Percentiles rank a stretch among this genome's conserved stretches.
These are phyloP conservation scores for Eucalyptus fibrosa DNA, from an alignment of 345 rosid species.

Conservation along the genomic window DNA sequence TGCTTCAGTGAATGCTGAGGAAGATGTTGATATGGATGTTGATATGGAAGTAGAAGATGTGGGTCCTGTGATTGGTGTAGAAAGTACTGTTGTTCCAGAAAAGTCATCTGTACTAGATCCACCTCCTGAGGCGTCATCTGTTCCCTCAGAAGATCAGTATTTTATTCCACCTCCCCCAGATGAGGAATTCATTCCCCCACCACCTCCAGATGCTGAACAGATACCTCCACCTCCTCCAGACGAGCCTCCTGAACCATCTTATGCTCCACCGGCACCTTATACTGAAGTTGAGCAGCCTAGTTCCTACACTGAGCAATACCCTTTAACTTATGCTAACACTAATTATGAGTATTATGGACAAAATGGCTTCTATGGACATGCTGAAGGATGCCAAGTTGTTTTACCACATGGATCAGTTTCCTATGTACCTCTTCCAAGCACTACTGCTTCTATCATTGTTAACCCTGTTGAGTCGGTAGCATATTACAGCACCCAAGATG, in stretches of 20 bases:
- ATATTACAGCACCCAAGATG: conserved; percentile 46
- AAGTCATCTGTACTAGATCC: conserved; percentile 10
- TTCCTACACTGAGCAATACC: conserved; percentile 38
- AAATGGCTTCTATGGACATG: conserved; percentile 45
- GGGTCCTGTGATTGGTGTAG: conserved; percentile 10
- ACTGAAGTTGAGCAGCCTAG: conserved; percentile 33
- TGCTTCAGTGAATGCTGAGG: conserved; percentile 19
- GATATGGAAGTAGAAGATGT: conserved; percentile 95
- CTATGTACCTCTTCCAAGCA: conserved; percentile 41
- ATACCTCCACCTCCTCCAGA: conserved; percentile 88
- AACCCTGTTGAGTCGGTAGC: conserved; percentile 30
- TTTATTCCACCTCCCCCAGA: conserved; percentile 55
- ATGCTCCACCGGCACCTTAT: conserved; percentile 22
- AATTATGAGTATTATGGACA: conserved; percentile 43
- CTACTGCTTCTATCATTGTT: conserved; percentile 33
- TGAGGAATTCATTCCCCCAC: conserved; percentile 93
- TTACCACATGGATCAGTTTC: conserved; percentile 40
- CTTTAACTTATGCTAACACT: conserved; percentile 34
- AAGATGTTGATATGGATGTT: conserved; percentile 87
- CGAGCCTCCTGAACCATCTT: conserved; percentile 55
- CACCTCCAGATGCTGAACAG: conserved; percentile 71
- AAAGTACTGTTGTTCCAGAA: conserved; percentile 11
- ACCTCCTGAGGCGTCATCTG: conserved; percentile 10
- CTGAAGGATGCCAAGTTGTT: conserved; percentile 53
- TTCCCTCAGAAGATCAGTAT: conserved; percentile 5